phyloP scores from a whole-genome alignment of 2,329 filamentous ascomycete species.

The Fusarium sp. region DNA sequence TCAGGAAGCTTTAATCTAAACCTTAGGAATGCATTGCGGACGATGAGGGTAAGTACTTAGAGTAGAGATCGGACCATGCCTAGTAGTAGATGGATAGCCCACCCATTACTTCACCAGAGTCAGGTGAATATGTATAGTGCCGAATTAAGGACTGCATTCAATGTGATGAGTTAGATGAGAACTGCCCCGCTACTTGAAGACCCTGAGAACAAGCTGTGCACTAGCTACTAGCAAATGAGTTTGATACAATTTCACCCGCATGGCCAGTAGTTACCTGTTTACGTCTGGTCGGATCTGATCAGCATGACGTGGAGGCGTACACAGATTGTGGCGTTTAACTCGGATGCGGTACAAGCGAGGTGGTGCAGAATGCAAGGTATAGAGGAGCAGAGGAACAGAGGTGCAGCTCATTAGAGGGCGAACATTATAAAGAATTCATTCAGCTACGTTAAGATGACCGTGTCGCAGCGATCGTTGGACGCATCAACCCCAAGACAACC shows the following conservation, averaged over 20 bases:
- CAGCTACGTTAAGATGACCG: constrained; percentile 51
- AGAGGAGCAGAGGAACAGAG: background rate
- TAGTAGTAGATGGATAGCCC: background rate
- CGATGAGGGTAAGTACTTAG: background rate
- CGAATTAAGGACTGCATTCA: background rate
- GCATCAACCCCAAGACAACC: constrained; percentile 49
- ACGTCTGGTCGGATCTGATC: background rate
- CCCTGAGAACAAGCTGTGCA: constrained; percentile 20
- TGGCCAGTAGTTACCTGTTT: background rate
- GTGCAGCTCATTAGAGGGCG: constrained; percentile 11
- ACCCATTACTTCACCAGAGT: background rate
- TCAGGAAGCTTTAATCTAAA: background rate
- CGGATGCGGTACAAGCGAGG: background rate
- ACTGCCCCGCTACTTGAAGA: constrained; percentile 25
- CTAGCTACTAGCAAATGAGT: constrained; percentile 13
- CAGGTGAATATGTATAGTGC: background rate
- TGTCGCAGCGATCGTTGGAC: constrained; percentile 51
- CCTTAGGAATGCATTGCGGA: constrained; percentile 3
- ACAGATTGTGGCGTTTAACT: constrained; percentile 11
- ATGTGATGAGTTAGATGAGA: constrained; percentile 3
- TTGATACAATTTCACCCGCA: background rate
- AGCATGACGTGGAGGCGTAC: constrained; percentile 29
- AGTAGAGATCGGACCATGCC: background rate
- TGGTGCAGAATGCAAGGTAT: background rate
- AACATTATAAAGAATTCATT: constrained; percentile 51